phyloP scores from a whole-genome alignment of 164 flowering plant species.

The Nelumbo lutea region DNA sequence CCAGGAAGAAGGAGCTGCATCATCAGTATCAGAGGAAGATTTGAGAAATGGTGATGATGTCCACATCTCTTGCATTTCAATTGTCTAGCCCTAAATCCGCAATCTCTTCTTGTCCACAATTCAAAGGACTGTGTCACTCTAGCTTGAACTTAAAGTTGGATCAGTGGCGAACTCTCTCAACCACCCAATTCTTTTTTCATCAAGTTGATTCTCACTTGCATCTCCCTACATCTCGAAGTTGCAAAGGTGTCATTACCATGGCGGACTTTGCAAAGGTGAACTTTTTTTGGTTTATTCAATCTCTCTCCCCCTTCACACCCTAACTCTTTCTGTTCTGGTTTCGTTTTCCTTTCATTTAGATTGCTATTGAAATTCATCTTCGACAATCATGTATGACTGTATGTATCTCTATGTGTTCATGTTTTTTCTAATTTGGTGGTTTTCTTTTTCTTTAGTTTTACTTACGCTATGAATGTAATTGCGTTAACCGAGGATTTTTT shows the following conservation, averaged over 20 bases:
- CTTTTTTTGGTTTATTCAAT: no score
- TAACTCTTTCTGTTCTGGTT: no score
- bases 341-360: no score
- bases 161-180: constrained; percentile 21
- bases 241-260: constrained; percentile 62
- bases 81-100: no score
- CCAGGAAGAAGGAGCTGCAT: no score
- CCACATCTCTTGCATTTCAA: constrained; percentile 12
- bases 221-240: constrained; percentile 34
- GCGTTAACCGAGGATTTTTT: not conserved
- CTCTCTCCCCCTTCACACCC: no score
- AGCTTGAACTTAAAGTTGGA: constrained; percentile 31
- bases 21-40: not conserved
- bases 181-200: constrained; percentile 33
- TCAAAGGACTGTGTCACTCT: constrained; percentile 48
- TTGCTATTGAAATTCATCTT: no score
- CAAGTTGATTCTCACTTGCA: constrained; percentile 43
- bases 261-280: constrained; percentile 83
- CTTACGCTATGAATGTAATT: no score
- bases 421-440: no score
- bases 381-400: no score
- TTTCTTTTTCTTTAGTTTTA: no score
- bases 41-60: constrained; percentile 51
- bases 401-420: no score
- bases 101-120: constrained; percentile 18